These are phyloP conservation scores for Prunus padus DNA, from an alignment of 306 rosid genomes.

Conservation along the genomic window DNA sequence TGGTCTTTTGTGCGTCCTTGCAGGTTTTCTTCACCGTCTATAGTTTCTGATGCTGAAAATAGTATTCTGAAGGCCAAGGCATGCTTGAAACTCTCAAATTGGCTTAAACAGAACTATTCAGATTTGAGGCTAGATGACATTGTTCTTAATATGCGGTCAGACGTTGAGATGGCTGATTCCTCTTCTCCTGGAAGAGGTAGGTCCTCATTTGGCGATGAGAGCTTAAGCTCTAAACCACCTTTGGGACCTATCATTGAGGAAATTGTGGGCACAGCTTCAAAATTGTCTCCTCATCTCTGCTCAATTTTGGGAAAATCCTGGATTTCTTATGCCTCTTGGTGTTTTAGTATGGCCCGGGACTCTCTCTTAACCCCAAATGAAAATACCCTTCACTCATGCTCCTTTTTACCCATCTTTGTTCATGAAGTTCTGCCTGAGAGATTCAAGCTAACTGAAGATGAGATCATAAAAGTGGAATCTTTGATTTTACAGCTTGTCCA, in stretches of 20 bases:
- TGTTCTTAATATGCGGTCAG: conserved; percentile 53
- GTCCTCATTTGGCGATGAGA: conserved; percentile 33
- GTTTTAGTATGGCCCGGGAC: conserved; percentile 76
- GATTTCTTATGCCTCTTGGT: conserved; percentile 96
- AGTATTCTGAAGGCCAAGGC: conserved; percentile 79
- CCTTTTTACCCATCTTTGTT: conserved; percentile 57
- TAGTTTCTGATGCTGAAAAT: conserved; percentile 45
- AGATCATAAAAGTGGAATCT: conserved; percentile 53
- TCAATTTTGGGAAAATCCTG: conserved; percentile 89
- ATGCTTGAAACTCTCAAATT: conserved; percentile 78
- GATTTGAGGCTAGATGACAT: conserved; percentile 50
- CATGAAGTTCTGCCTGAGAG: conserved; percentile 66
- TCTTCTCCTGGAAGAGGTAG: conserved; percentile 36
- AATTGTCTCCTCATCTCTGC: conserved; percentile 73
- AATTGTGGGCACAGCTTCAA: conserved; percentile 71
- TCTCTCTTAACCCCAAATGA: conserved; percentile 52
- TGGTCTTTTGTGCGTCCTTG: conserved; percentile 75
- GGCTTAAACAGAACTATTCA: conserved; percentile 62
- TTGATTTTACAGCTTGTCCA: conserved; percentile 51
- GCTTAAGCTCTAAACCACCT: conserved; percentile 25
- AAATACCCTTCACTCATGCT: conserved; percentile 51
- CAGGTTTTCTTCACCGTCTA: conserved; percentile 57
- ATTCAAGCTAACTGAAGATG: conserved; percentile 69
- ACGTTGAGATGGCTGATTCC: conserved; percentile 45
- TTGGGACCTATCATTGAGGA: conserved; percentile 61